Base-by-base conservation (phyloP, 805 yeast species). In the Nakazawaea ambrosiae region DNA sequence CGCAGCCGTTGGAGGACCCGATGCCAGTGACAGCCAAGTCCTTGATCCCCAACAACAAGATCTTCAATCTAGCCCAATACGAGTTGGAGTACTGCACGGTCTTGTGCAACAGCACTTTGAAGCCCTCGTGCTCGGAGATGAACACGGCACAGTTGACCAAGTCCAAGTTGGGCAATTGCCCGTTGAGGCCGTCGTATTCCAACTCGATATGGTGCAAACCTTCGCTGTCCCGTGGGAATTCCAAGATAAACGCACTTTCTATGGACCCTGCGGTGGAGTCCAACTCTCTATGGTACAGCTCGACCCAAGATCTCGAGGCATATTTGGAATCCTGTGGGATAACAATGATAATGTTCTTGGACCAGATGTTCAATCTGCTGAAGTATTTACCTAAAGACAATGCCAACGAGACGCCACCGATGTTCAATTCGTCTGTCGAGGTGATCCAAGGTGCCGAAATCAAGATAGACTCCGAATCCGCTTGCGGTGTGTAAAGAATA, bases 381-480 rank as follows among this genome's bases (percentile, higher is more conserved):
- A 90, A 83, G 60, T 82, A 90, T 44, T 89, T 70, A 0, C 92
- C 81, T 45, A 92, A 60, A 0, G 89, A 78, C 14, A 85, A 55
- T 2, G 80, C 72, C 24, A 89, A 56, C 0, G 95, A 73, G 27
- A 85, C 65, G 2, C 95, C 98, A 28, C 95, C 95, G 41, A 76
- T 68, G 55, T 92, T 92, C 50, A 61, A 66, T 36, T 68, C 66
- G 2, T 73, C 75, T 33, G 78, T 84, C 5, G 76, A 60, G 37
- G 84, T 85, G 34, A 52, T 57, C 90, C 96, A 92, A 0, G 97
- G 97, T 6, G 92, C 87, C 7, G 80, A 83, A 31, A 92, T 57
- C 1, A 89, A 94, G 75, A 92, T 81, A 1, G 97, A 86, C 58
- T 92, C 98, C 1, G 97, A 88, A 50, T 90, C 97, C 20, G 97